Evolutionary conservation across 2,329 filamentous ascomycete genomes (phyloP).

Genomic region (Shiraia bambusicola): DNA sequence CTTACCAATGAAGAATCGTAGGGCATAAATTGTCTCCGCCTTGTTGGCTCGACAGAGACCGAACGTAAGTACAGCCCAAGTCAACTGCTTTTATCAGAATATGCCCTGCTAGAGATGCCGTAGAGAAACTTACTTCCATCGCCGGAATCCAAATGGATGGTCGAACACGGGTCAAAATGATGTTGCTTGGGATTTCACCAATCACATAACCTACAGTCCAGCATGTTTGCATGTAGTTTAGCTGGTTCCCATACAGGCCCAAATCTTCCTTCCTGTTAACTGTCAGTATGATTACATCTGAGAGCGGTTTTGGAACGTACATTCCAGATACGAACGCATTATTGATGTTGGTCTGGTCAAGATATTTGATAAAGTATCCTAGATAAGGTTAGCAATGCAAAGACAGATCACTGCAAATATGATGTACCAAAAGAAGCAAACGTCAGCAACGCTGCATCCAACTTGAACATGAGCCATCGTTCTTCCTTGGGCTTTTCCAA

Average conservation of each 20-base stretch:
- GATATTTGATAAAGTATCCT: conserved; percentile 56
- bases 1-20: conserved; percentile 52
- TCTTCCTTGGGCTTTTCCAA: conserved; percentile 56
- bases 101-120: neutral
- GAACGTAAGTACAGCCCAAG: conserved; percentile 55
- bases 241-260: conserved; percentile 54
- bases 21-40: conserved; percentile 48
- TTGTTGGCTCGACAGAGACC: conserved; percentile 45
- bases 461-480: conserved; percentile 52
- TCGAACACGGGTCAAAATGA: conserved; percentile 53
- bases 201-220: conserved; percentile 65
- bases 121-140: conserved; percentile 43
- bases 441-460: conserved; percentile 52
- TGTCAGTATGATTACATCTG: neutral
- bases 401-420: neutral
- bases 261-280: conserved; percentile 54
- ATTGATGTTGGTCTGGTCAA: conserved; percentile 49
- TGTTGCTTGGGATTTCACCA: conserved; percentile 54
- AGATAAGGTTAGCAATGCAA: neutral
- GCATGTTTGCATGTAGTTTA: conserved; percentile 58
- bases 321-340: conserved; percentile 36
- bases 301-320: conserved; percentile 11
- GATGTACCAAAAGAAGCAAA: conserved; percentile 49
- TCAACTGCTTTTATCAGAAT: conserved; percentile 33
- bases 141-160: conserved; percentile 53